Evolutionary conservation across 2,329 filamentous ascomycete species (phyloP), one percentile per base, ranked within the genome.

Genomic region (Fusarium chaquense): DNA sequence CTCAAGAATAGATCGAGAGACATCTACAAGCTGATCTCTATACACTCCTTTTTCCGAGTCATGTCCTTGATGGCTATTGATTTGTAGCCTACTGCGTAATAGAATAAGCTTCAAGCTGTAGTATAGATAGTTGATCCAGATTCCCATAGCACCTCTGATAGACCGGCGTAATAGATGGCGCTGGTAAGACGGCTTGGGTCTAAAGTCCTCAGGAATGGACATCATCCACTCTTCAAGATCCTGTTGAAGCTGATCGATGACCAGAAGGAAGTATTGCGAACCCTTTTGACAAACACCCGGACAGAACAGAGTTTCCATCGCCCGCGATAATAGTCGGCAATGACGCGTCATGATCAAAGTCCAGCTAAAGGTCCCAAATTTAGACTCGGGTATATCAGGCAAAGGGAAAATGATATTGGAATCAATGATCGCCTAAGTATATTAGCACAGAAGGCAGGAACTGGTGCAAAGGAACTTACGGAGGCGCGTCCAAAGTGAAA

Each of bases 401-500:
- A 73, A 52, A 13, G 67, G 71, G 0, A 54, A 56, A 3, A 62
- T 54, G 5, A 73, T 71, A 4, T 73, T 28, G 9, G 28, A 28
- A 28, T 28, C 28, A 28, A 28, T 28, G 11, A 28, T 28, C 10
- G 10, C 9, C 28, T 28, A 10, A 28, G 28, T 28, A 9, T 28
- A 28, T 28, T 9, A 28, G 28, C 3, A 10, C 28, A 28, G 28
- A 28, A 28, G 28, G 8, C 28, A 28, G 28, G 10, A 9, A 11
- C 28, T 28, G 28, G 28, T 28, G 10, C 28, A 28, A 3, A 28
- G 10, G 9, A 2, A 53, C 69, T 13, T 33, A 73, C 71, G 5
- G 71, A 73, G 22, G 38, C 54, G 3, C 71, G 71, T 1, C 71
- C 71, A 20, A 69, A 73, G 30, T 69, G 72, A 13, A 73, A 73